phyloP scores from a whole-genome alignment of 2,329 filamentous ascomycete genomes.

The Diplodia sapinea region DNA sequence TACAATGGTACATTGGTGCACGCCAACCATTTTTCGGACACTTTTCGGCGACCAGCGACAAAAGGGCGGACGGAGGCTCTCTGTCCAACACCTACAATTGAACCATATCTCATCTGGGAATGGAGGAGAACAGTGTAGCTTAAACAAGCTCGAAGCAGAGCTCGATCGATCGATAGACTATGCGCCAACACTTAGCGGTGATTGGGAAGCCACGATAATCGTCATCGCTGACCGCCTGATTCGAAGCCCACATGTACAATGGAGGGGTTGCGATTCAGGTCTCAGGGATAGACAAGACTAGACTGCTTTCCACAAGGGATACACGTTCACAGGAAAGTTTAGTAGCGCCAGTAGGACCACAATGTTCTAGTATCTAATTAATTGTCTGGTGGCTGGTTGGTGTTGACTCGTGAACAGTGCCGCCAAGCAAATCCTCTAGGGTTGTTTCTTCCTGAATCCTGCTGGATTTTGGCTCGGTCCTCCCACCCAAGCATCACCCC shows the following conservation, averaged over 20 bases:
- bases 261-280: background rate
- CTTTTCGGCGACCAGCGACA: background rate
- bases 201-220: background rate
- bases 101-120: background rate
- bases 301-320: constrained; percentile 6
- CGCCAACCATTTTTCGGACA: background rate
- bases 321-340: background rate
- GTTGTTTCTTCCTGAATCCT: background rate
- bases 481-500: background rate
- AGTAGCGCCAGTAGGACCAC: background rate
- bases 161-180: background rate
- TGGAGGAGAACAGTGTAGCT: background rate
- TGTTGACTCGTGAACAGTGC: background rate
- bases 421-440: background rate
- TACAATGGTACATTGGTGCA: background rate
- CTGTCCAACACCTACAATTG: background rate
- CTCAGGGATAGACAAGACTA: background rate
- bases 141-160: background rate
- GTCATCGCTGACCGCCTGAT: background rate
- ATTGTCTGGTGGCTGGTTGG: background rate
- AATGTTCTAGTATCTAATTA: background rate
- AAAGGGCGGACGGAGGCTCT: too few species aligned
- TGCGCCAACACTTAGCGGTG: background rate
- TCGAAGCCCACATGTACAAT: background rate
- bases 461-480: background rate